Base-by-base conservation (phyloP, 164 flowering plant genomes). In the Vitis rupestris region DNA sequence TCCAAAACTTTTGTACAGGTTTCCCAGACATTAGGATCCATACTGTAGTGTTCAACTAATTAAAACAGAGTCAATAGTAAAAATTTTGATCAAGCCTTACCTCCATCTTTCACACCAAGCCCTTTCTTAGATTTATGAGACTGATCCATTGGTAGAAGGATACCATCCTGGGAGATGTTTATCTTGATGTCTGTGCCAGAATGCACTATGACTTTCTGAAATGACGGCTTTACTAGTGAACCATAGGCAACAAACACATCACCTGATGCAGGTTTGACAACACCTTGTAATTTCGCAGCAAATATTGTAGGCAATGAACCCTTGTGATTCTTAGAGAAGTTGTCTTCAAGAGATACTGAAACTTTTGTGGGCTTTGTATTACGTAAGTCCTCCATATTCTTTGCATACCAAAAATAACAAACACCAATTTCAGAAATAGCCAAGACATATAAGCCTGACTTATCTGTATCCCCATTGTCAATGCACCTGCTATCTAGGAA, bases 381-480 rank as follows among this genome's bases (percentile, higher is more conserved):
- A 14, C 76, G 83, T 70, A 95, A 70, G 64, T 88, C 93, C 67
- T 87, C 85, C 67, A 86, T 63, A 65, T 76, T 77, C 51, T 75
- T 81, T 47, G 89, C 99, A 79, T 76, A 77, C 99, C 99, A 95
- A 66, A 88, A 80, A 70, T 91, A 93, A 65, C 98, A 90, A 67
- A 82, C 71, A 67, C 98, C 99, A 52, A 72, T 54, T 76, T 93
- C 97, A 12, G 98, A 88, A 75, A 95, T 81, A 56, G 99, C 96
- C 79, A 95, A 68, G 70, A 95, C 86, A 82, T 69, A 84, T 14
- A 93, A 66, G 37, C 86, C 87, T 0, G 68, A 50, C 50, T 77
- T 77, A 66, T 78, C 80, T 65, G 60, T 72, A 29, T 47, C 75
- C 29, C 66, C 80, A 52, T 68, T 72, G 1, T 59, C 65, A 58